phyloP scores from a whole-genome alignment of 208 protist genomes.

The Strigomonas oncopelti region DNA sequence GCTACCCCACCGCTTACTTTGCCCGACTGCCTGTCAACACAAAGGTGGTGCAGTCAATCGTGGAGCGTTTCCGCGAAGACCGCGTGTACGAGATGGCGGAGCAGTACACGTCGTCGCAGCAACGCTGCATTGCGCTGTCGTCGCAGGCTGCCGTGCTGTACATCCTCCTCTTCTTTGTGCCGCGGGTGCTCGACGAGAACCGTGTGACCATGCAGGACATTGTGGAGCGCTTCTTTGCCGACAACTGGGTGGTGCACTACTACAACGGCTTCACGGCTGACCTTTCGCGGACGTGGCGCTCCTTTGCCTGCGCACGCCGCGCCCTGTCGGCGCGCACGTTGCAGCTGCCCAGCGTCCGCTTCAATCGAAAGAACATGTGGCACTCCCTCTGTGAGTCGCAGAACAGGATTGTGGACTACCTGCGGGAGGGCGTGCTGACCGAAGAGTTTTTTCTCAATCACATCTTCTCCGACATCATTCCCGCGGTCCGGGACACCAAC shows the following conservation, averaged over 20 bases:
- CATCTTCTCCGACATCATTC: constrained; percentile 79
- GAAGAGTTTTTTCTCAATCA: constrained; percentile 95
- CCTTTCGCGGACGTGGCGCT: constrained; percentile 86
- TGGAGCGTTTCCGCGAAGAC: constrained; percentile 92
- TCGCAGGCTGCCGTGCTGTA: constrained; percentile 94
- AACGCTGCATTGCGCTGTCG: constrained; percentile 90
- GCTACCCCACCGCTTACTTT: constrained; percentile 95
- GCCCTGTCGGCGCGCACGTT: constrained; percentile 90
- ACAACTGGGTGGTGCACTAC: constrained; percentile 98
- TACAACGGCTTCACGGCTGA: constrained; percentile 97
- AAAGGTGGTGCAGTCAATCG: constrained; percentile 82
- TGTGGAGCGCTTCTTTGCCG: constrained; percentile 97
- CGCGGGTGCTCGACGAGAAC: constrained; percentile 89
- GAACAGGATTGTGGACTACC: constrained; percentile 31
- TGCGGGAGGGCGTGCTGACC: constrained; percentile 88
- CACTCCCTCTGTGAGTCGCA: constrained; percentile 38
- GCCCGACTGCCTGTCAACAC: constrained; percentile 62
- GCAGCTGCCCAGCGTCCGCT: constrained; percentile 58
- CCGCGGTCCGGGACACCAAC: constrained; percentile 90
- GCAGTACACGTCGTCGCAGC: constrained; percentile 92
- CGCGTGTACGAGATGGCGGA: constrained; percentile 95
- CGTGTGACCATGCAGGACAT: constrained; percentile 96
- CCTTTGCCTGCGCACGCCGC: constrained; percentile 89
- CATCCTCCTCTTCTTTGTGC: constrained; percentile 97
- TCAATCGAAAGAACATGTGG: constrained; percentile 56